Base-by-base conservation (phyloP, 768 basidiomycete species). In the Mycena indigotica region DNA sequence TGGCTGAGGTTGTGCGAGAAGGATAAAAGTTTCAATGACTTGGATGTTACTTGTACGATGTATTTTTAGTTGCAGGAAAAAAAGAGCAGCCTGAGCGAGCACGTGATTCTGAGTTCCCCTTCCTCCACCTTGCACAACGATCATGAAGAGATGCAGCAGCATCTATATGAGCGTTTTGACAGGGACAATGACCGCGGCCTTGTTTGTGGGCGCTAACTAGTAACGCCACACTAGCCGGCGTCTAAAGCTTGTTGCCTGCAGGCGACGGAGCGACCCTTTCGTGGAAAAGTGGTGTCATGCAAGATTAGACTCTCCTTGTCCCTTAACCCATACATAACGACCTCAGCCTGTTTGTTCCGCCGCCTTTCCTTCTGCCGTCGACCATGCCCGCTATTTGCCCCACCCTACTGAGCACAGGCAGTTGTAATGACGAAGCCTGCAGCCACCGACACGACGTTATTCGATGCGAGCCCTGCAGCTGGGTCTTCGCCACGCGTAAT, bases 1-100 rank as follows among this genome's bases (percentile, higher is more conserved):
- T 94, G 13, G 78, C 80, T 69, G 88, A 91, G 63, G 87, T 89
- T 48, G 74, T 89, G 2, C 74, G 65, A 25, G 85, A 79, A 55
- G 75, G 78, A 21, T 79, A 52, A 73, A 44, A 23, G 35, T 10
- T 38, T 10, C 12, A 38, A 10, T 38, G 35, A 38, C 10, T 10
- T n/a, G 35, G 12, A n/a, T n/a, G n/a, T 10, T 10, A 38, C 12
- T 10, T 10, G n/a, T n/a, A n/a, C 35, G 35, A 10, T 38, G 35
- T 38, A 38, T 38, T 38, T 38, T 38, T 38, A 38, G n/a, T n/a
- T n/a, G 35, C 12, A 38, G 10, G 35, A 10, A 10, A 10, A 10
- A n/a, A 38, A n/a, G 12, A n/a, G n/a, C n/a, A 38, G 35, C 35
- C 35, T 38, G 35, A 10, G 35, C n/a, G n/a, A 38, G n/a, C n/a